Base-by-base conservation (phyloP, 2,329 filamentous ascomycete species). In the Penicillium crustosum region DNA sequence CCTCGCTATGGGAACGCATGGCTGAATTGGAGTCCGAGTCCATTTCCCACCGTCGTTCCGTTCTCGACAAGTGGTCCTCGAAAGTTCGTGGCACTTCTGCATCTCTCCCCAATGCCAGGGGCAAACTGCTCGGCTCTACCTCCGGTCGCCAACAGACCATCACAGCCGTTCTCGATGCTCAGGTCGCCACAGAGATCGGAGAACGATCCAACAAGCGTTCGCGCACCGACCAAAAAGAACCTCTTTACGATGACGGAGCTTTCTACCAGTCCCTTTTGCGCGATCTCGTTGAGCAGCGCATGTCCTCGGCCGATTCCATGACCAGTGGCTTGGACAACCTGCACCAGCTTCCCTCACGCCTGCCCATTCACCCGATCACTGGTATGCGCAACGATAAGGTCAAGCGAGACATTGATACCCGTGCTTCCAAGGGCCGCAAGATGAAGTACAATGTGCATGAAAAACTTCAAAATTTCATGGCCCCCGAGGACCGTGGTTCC, bases 381-480 rank as follows among this genome's bases (percentile, higher is more conserved):
- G 77, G 78, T 4, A 77, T 78, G 73, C 74, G 74, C 48, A 78
- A 78, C 58, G 75, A 78, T 61, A 96, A 93, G 80, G 83, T 89
- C 58, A 89, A 89, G 76, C 89, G 90, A 71, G 84, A 88, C 31
- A 90, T 97, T 5, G 94, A 99, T 73, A 93, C 93, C 21, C 94
- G 93, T 73, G 94, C 94, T 0, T 96, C 91, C 73, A 97, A 97
- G 77, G 94, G 94, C 6, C 82, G 94, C 49, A 97, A 97, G 79
- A 85, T 99, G 83, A 84, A 91, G 39, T 99, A 93, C 76, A 94
- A 90, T 17, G 91, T 97, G 45, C 93, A 97, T 71, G 93, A 97
- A 79, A 97, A 97, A 80, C 76, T 99, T 70, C 91, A 96, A 78
- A 97, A 97, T 75, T 97, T 97, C 71, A 97, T 97, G 92, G 93